phyloP scores from a whole-genome alignment of 2,329 filamentous ascomycete species.

The Zelopaecilomyces penicillatus region DNA sequence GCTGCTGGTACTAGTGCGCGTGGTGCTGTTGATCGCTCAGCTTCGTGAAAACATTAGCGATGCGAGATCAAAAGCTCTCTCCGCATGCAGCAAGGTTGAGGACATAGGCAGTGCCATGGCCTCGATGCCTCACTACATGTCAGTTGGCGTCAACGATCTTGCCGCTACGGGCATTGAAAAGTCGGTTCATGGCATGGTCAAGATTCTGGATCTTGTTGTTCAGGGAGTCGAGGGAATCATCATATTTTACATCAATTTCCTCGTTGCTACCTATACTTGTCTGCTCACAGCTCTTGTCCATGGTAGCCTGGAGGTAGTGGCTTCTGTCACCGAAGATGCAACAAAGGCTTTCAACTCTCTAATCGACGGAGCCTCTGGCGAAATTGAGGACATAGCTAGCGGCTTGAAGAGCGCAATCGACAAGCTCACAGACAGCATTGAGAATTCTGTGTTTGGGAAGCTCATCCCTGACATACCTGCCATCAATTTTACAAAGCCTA shows the following conservation, averaged over 20 bases:
- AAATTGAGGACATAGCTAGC: slow-evolving; percentile 49
- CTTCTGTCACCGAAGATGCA: slow-evolving; percentile 43
- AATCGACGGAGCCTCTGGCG: slow-evolving; percentile 47
- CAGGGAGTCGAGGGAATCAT: slow-evolving; percentile 81
- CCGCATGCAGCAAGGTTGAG: slow-evolving; percentile 86
- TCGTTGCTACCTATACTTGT: slow-evolving; percentile 84
- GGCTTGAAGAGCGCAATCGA: slow-evolving; percentile 41
- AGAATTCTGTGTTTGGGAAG: slow-evolving; percentile 42
- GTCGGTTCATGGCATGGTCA: slow-evolving; percentile 70
- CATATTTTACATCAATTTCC: slow-evolving; percentile 84
- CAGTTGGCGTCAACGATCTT: slow-evolving; percentile 78
- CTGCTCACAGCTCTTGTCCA: slow-evolving; percentile 76
- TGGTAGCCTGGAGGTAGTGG: slow-evolving; percentile 64
- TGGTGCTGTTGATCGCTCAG: slow-evolving; percentile 65
- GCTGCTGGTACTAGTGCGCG: slow-evolving; percentile 72
- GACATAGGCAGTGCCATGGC: slow-evolving; percentile 91
- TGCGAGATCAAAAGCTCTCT: slow-evolving; percentile 73
- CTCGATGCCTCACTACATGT: slow-evolving; percentile 95
- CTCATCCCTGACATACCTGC: slow-evolving; percentile 34
- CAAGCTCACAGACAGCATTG: slow-evolving; percentile 35
- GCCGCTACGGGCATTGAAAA: slow-evolving; percentile 73
- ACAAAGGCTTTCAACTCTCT: slow-evolving; percentile 42
- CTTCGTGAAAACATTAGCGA: slow-evolving; percentile 66
- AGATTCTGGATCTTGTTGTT: slow-evolving; percentile 68
- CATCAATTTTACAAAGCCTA: slow-evolving; percentile 56